Conservation (phyloP, 495 filamentous ascomycete genomes). For the Platismatia glauca region DNA sequence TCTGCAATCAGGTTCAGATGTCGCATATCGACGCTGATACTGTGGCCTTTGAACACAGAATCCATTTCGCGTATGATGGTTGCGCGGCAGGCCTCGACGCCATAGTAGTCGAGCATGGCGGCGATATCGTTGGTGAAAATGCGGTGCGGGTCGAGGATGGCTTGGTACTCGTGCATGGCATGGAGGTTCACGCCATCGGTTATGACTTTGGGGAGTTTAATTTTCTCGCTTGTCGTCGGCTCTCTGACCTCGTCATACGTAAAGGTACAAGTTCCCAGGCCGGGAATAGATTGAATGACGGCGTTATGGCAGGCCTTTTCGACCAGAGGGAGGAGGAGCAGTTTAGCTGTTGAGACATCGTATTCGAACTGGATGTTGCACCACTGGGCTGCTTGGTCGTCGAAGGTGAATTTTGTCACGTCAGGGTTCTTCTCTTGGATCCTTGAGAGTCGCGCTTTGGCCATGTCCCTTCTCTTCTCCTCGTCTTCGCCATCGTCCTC, state of each 20-base stretch:
- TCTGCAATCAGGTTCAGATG: constrained; percentile 95
- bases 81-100: constrained; percentile 82
- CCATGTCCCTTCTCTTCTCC: constrained; percentile 26
- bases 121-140: constrained; percentile 90
- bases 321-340: constrained; percentile 84
- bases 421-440: constrained; percentile 56
- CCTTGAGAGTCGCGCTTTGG: constrained; percentile 50
- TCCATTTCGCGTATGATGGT: constrained; percentile 83
- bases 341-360: constrained; percentile 68
- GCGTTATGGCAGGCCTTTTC: constrained; percentile 65
- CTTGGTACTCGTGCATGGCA: constrained; percentile 80
- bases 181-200: constrained; percentile 81
- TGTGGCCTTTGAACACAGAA: constrained; percentile 81
- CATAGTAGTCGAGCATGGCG: constrained; percentile 74
- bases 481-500: constrained; percentile 35
- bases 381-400: constrained; percentile 60
- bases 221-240: constrained; percentile 36
- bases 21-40: constrained; percentile 84
- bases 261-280: constrained; percentile 61
- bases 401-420: constrained; percentile 70
- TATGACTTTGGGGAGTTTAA: constrained; percentile 48
- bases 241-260: constrained; percentile 55
- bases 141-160: constrained; percentile 76
- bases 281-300: constrained; percentile 77
- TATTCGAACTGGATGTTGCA: constrained; percentile 81